Conservation (phyloP, 2,329 filamentous ascomycete species). For the Zelopaecilomyces penicillatus region DNA sequence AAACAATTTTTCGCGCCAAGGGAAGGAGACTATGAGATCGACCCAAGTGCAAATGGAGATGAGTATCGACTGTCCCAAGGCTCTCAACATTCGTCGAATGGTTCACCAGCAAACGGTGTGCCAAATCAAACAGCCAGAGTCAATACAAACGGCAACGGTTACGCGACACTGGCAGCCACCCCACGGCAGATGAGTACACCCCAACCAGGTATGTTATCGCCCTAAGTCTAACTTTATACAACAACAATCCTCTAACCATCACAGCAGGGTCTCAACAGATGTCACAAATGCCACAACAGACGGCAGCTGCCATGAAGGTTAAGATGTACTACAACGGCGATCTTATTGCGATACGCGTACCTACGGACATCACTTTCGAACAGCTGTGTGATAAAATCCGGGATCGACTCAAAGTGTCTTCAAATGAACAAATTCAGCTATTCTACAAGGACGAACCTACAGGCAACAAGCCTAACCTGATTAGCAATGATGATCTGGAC, state of each 20-base stretch:
- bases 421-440: slow-evolving; percentile 63
- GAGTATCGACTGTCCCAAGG: slow-evolving; percentile 68
- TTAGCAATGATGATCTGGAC: slow-evolving; percentile 74
- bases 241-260: slow-evolving; percentile 17
- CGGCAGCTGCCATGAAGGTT: slow-evolving; percentile 65
- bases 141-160: slow-evolving; percentile 50
- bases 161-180: slow-evolving; percentile 45
- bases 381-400: slow-evolving; percentile 77
- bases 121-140: slow-evolving; percentile 59
- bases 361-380: slow-evolving; percentile 66
- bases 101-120: slow-evolving; percentile 50
- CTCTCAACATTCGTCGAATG: slow-evolving; percentile 58
- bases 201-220: slow-evolving; percentile 19
- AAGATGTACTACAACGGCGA: slow-evolving; percentile 93
- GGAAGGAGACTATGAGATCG: slow-evolving; percentile 88
- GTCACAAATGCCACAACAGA: slow-evolving; percentile 24
- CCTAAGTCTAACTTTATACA: slow-evolving; percentile 11
- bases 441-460: slow-evolving; percentile 81
- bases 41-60: slow-evolving; percentile 63
- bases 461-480: slow-evolving; percentile 63
- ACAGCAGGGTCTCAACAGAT: slow-evolving; percentile 13
- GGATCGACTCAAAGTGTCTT: slow-evolving; percentile 69
- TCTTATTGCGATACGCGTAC: slow-evolving; percentile 83
- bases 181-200: slow-evolving; percentile 37
- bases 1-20: slow-evolving; percentile 85